A percentile compares a stretch with the other conserved stretches of the same genome.
Conservation (phyloP, 2,329 filamentous ascomycete genomes). For the Xylaria sp. region DNA sequence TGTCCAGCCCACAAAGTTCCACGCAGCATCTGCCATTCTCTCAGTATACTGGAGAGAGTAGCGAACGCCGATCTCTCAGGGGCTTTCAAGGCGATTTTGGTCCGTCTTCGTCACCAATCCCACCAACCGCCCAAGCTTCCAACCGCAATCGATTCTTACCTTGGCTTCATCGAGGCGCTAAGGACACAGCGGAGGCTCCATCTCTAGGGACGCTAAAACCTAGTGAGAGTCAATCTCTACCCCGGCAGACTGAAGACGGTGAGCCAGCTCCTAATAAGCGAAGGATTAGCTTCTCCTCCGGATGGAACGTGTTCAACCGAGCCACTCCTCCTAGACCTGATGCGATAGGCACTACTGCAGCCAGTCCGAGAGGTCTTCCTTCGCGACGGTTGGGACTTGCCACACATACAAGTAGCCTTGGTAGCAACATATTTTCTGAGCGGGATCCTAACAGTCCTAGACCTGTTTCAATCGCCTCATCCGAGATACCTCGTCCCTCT, state of each 20-base stretch:
- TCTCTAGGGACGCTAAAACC: conserved; percentile 75
- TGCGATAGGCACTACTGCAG: conserved; percentile 51
- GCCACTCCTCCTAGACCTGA: conserved; percentile 58
- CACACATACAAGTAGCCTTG: conserved; percentile 59
- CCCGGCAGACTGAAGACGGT: conserved; percentile 67
- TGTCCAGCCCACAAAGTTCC: conserved; percentile 72
- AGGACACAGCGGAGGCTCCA: conserved; percentile 69
- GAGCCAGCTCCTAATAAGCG: conserved; percentile 65
- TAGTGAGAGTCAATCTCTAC: conserved; percentile 82
- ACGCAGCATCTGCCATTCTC: conserved; percentile 68
- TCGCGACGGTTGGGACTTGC: conserved; percentile 45
- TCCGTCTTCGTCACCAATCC: conserved; percentile 56
- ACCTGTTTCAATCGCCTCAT: conserved; percentile 75
- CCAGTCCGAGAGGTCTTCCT: conserved; percentile 43
- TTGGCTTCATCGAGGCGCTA: conserved; percentile 71
- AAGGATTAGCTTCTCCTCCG: conserved; percentile 65
- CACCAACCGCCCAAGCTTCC: conserved; percentile 52
- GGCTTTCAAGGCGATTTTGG: conserved; percentile 48
- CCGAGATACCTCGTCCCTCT: conserved; percentile 79
- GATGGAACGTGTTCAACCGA: conserved; percentile 68
- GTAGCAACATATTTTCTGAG: conserved; percentile 62
- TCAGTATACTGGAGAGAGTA: conserved; percentile 57
- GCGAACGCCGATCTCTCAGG: conserved; percentile 58
- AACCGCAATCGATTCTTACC: conserved; percentile 65
- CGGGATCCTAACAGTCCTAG: conserved; percentile 70